These are phyloP conservation scores for Diddensiella caesifluorescens DNA, from an alignment of 805 yeast genomes.

Conservation along the genomic window DNA sequence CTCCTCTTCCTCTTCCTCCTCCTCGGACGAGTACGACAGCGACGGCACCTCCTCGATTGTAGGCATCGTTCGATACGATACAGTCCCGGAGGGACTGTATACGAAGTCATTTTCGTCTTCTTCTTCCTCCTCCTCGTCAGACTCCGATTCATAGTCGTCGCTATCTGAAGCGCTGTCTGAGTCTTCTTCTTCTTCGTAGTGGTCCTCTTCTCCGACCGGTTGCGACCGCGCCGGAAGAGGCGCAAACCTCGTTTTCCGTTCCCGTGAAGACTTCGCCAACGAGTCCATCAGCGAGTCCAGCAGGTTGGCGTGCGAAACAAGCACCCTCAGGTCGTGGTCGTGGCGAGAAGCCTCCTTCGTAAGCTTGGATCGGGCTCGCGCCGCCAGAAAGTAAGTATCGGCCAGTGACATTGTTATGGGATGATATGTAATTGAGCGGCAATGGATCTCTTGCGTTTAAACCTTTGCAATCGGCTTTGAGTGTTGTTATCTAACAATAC, in stretches of 20 bases:
- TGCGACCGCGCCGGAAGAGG: conserved; percentile 12
- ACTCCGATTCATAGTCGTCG: conserved; percentile 8
- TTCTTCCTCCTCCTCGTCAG: conserved; percentile 10
- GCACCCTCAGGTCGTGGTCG: conserved; percentile 50
- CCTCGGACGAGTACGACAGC: conserved; percentile 21
- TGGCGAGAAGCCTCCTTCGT: conserved; percentile 56
- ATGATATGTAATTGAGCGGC: no score
- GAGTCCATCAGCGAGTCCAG: conserved; percentile 58
- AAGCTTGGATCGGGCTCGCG: conserved; percentile 58
- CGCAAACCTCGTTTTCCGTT: conserved; percentile 10
- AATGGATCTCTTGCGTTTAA: no score
- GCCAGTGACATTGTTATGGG: conserved; percentile 9
- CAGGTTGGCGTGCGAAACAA: conserved; percentile 68
- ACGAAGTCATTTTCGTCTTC: conserved; percentile 5
- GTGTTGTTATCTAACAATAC: no score
- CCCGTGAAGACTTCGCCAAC: conserved; percentile 21
- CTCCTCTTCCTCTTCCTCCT: conserved; percentile 23
- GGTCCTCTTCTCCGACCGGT: conserved; percentile 9
- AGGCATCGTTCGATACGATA: conserved; percentile 14
- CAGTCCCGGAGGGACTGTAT: not conserved
- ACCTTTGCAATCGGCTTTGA: no score
- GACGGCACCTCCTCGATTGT: conserved; percentile 21
- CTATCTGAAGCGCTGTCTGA: conserved; percentile 15
- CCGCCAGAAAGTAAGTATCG: conserved; percentile 56
- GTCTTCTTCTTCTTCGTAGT: conserved; percentile 29